phyloP scores from a whole-genome alignment of 163 green algal genomes.

The Scenedesmus sp. region DNA sequence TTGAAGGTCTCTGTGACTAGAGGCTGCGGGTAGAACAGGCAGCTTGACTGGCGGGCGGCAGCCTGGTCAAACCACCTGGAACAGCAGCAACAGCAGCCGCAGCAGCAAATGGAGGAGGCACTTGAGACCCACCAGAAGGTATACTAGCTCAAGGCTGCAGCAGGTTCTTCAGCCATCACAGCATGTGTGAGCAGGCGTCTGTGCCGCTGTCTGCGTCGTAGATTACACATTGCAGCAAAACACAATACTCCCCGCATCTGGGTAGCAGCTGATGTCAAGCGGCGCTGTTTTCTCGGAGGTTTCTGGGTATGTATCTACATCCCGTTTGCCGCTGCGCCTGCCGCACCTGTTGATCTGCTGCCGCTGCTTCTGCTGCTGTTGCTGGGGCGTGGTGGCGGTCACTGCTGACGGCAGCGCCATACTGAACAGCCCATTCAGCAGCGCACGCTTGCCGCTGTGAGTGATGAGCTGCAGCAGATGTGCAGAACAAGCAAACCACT shows the following conservation, averaged over 20 bases:
- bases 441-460: neutral
- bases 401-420: neutral
- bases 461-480: neutral
- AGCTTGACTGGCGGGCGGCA: neutral
- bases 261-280: no score
- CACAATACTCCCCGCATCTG: no score
- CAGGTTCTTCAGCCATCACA: no score
- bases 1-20: neutral
- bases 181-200: no score
- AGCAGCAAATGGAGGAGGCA: neutral
- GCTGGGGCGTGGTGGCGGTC: neutral
- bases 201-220: no score
- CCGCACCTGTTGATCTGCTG: neutral
- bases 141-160: no score
- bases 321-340: no score
- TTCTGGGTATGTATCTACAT: no score
- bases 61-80: neutral
- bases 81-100: slow-evolving; percentile 33
- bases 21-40: slow-evolving; percentile 16
- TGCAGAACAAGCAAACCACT: neutral
- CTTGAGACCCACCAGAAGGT: no score
- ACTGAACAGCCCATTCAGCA: neutral
- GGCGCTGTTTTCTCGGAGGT: no score
- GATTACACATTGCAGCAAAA: no score
- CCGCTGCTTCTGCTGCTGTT: neutral